Conservation (phyloP, 305 asterid genomes). For the Solanum aculeatissimum region DNA sequence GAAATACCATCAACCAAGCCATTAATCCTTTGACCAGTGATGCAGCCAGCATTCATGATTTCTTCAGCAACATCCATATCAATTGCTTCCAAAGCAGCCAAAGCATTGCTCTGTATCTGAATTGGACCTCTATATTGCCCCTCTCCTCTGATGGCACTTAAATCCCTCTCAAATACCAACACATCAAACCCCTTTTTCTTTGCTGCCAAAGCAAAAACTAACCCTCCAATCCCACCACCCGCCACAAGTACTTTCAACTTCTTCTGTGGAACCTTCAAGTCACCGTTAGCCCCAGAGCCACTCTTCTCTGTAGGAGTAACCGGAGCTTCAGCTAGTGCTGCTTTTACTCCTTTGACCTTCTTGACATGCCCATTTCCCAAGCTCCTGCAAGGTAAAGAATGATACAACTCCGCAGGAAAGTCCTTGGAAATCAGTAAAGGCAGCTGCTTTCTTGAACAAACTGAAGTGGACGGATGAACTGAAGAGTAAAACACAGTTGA, state of each 20-base stretch:
- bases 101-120: constrained; percentile 89
- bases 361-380: constrained; percentile 16
- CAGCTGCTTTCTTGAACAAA: constrained; percentile 28
- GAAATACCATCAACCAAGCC: constrained; percentile 87
- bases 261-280: constrained; percentile 18
- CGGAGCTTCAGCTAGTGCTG: constrained; percentile 16
- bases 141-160: constrained; percentile 94
- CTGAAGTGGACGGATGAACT: constrained; percentile 26
- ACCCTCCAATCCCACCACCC: constrained; percentile 96
- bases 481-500: constrained; percentile 37
- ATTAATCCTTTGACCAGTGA: constrained; percentile 89
- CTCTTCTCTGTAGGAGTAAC: not conserved
- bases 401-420: constrained; percentile 22
- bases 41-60: constrained; percentile 64
- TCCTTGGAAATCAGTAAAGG: constrained; percentile 20
- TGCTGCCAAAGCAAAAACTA: constrained; percentile 86
- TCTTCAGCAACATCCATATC: constrained; percentile 82
- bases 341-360: constrained; percentile 21
- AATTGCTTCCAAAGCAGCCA: constrained; percentile 95
- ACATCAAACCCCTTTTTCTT: constrained; percentile 77
- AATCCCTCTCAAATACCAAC: constrained; percentile 80
- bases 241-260: constrained; percentile 75
- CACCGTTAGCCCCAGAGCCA: not conserved
- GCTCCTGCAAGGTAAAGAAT: constrained; percentile 13
- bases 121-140: constrained; percentile 94